phyloP scores from a whole-genome alignment of 192 early-diverging fungal species.

The Rhizophagus prolifer region DNA sequence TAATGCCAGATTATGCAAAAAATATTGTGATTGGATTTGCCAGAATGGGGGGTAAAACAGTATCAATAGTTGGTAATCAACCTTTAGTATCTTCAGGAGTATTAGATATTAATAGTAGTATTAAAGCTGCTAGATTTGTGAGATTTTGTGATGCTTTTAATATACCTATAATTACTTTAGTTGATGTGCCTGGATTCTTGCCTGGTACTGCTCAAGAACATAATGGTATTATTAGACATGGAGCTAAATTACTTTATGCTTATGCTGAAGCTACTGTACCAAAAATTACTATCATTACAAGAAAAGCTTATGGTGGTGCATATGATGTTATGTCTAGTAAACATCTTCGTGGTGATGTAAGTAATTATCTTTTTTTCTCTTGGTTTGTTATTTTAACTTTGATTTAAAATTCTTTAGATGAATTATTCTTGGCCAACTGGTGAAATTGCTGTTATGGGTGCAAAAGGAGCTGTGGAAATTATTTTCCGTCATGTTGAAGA shows the following conservation, averaged over 20 bases:
- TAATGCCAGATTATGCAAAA: slow-evolving; percentile 86
- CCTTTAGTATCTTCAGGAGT: slow-evolving; percentile 94
- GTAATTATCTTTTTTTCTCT: neutral
- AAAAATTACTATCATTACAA: slow-evolving; percentile 91
- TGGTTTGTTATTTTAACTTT: neutral
- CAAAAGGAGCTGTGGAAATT: slow-evolving; percentile 88
- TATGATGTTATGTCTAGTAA: slow-evolving; percentile 98
- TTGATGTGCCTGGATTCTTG: slow-evolving; percentile 96
- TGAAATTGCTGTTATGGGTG: slow-evolving; percentile 98
- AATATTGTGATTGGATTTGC: slow-evolving; percentile 93
- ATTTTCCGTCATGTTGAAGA: slow-evolving; percentile 77
- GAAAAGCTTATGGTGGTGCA: slow-evolving; percentile 97
- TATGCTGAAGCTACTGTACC: slow-evolving; percentile 97
- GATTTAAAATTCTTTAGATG: slow-evolving; percentile 23
- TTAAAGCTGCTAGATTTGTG: slow-evolving; percentile 95
- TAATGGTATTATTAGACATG: slow-evolving; percentile 92
- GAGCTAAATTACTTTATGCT: slow-evolving; percentile 94
- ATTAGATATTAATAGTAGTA: slow-evolving; percentile 90
- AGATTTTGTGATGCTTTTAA: slow-evolving; percentile 96
- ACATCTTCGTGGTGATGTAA: slow-evolving; percentile 85
- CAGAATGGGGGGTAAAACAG: slow-evolving; percentile 80
- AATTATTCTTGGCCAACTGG: slow-evolving; percentile 96
- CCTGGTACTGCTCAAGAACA: slow-evolving; percentile 95
- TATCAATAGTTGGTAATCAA: slow-evolving; percentile 93
- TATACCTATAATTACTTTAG: slow-evolving; percentile 90